Evolutionary conservation across 768 basidiomycete species (phyloP).

Genomic region (Asterophora parasitica): DNA sequence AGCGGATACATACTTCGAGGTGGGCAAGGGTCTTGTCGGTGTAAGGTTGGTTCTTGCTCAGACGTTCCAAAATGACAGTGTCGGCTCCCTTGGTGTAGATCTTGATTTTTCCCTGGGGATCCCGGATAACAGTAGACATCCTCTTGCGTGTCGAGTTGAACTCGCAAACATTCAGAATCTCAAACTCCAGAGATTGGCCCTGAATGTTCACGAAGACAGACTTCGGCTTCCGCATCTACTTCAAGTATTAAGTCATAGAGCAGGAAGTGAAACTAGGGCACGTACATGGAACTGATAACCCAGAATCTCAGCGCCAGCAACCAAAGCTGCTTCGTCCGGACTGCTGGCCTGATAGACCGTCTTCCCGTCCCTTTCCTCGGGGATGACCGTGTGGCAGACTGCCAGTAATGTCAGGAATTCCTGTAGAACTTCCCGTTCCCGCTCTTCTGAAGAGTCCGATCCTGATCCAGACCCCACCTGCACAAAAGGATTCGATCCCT

Average conservation of each 20-base stretch:
- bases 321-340: constrained; percentile 96
- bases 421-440: constrained; percentile 50
- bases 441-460: constrained; percentile 22
- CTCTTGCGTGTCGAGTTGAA: constrained; percentile 98
- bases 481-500: constrained; percentile 54
- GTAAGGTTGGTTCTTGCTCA: constrained; percentile 80
- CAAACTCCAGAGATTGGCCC: constrained; percentile 72
- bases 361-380: constrained; percentile 86
- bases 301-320: constrained; percentile 86
- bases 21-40: constrained; percentile 85
- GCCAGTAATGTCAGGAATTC: constrained; percentile 83
- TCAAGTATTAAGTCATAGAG: neutral
- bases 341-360: constrained; percentile 93
- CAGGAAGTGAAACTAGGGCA: constrained; percentile 12
- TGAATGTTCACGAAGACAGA: constrained; percentile 86
- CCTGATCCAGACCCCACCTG: constrained; percentile 36
- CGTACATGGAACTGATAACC: constrained; percentile 93
- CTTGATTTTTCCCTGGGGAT: constrained; percentile 88
- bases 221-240: constrained; percentile 89
- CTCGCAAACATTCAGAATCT: constrained; percentile 95
- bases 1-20: constrained; percentile 63
- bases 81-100: constrained; percentile 97
- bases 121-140: constrained; percentile 92
- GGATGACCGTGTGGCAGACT: constrained; percentile 98
- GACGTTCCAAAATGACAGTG: constrained; percentile 91